Evolutionary conservation across 108 stramenopile species (phyloP), one percentile per base, ranked within the genome.

Genomic region (Thalassiosira profunda): DNA sequence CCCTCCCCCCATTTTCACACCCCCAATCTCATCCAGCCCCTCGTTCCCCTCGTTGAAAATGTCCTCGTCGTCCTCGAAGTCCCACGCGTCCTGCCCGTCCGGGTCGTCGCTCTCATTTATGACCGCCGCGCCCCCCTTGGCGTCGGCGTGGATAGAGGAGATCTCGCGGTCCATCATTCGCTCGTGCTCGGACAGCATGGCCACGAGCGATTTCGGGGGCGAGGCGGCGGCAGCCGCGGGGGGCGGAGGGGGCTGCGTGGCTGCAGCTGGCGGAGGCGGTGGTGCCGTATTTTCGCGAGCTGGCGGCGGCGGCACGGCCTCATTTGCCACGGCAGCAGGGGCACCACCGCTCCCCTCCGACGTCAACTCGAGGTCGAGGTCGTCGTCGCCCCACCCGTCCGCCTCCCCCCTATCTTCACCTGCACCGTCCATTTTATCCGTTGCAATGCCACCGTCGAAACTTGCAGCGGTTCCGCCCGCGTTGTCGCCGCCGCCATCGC

Each of bases 371-470:
- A 7, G 56, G 36, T 25, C 26, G 21, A 18, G 30, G n/a, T 18
- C 36, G 34, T 41, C 38, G 45, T 17, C 24, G 43, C 53, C 46
- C 43, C 57, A 34, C 46, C 33, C 67, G 43, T 42, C 55, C 30
- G 59, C 18, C 5, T 60, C 70, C 29, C 52, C 58, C 35, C 61
- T 59, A 35, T 60, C 58, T 24, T 60, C 70, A 47, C 58, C 49
- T n/a, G 49, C 70, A 17, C 34, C 42, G 52, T 31, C 52, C 24
- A 25, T 30, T 30, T 31, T 28, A 2, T 10, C n/a, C 34, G 2
- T 25, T n/a, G 5, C 8, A 8, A 20, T 21, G 38, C 26, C n/a
- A 14, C 43, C 1, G 20, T 18, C 17, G 8, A 17, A 26, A 29
- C 44, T 5, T 14, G 42, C 10, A 5, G 34, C 21, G 59, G 8